phyloP scores from a whole-genome alignment of 129 eudicot genomes.

The carrot (Daucus carota) region DNA sequence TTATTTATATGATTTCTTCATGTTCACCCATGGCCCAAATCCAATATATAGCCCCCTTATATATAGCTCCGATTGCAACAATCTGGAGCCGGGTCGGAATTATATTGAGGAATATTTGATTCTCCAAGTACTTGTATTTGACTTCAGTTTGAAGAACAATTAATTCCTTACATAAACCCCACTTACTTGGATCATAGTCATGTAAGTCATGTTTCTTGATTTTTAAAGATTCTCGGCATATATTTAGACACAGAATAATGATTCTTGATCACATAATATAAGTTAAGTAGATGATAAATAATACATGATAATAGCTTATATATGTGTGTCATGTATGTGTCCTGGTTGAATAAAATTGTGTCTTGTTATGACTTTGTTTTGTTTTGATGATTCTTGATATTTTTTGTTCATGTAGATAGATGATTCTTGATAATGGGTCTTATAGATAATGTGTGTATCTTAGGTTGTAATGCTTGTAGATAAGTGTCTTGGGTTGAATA shows the following conservation, averaged over 20 bases:
- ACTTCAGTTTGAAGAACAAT: neutral
- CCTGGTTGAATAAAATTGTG: neutral
- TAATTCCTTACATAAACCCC: neutral
- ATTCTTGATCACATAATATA: neutral
- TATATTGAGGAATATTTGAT: neutral
- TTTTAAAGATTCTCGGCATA: neutral
- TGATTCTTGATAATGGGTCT: neutral
- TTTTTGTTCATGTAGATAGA: too few relatives aligned
- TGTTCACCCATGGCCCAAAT: too few relatives aligned
- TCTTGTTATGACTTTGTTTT: neutral
- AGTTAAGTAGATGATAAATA: neutral
- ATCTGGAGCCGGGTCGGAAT: neutral
- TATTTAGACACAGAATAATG: neutral
- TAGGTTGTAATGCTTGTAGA: neutral
- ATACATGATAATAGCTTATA: neutral
- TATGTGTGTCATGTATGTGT: neutral
- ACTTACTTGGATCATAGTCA: neutral
- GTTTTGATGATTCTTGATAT: neutral
- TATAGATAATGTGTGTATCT: neutral
- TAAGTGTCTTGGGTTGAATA: too few relatives aligned
- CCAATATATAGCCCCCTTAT: too few relatives aligned
- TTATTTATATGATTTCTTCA: too few relatives aligned
- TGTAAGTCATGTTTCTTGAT: neutral
- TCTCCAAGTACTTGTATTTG: neutral
- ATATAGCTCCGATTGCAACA: neutral